Percentiles rank a stretch among this genome's conserved stretches.
These are phyloP conservation scores for Penicillium lagena DNA, from an alignment of 495 filamentous ascomycete genomes.

Conservation along the genomic window DNA sequence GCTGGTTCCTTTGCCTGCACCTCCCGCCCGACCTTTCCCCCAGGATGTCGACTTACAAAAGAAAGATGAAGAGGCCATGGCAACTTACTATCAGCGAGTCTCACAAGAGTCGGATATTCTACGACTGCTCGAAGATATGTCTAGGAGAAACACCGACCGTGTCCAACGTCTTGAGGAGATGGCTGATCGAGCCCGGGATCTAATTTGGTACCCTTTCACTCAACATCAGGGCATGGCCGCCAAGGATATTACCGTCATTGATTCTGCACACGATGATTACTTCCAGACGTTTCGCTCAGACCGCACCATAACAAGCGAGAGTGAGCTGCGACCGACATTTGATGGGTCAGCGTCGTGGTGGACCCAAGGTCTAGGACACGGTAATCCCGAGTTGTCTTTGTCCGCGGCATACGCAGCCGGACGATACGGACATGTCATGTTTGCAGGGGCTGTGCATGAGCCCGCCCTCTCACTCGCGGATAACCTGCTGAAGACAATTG, in stretches of 20 bases:
- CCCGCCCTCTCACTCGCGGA: conserved; percentile 62
- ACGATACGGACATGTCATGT: conserved; percentile 83
- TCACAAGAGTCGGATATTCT: conserved; percentile 28
- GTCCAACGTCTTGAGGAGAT: conserved; percentile 52
- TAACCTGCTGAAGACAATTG: conserved; percentile 45
- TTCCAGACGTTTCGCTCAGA: conserved; percentile 52
- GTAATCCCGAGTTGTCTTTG: conserved; percentile 57
- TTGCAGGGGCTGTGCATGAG: conserved; percentile 64
- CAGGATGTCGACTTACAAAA: conserved; percentile 22
- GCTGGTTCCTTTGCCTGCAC: conserved; percentile 44
- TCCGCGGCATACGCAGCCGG: conserved; percentile 72
- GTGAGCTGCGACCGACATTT: conserved; percentile 52
- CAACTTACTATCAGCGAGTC: conserved; percentile 46
- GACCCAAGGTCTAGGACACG: conserved; percentile 78
- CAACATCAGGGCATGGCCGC: conserved; percentile 58
- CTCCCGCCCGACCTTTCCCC: conserved; percentile 35
- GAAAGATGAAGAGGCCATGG: conserved; percentile 49
- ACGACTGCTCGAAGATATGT: conserved; percentile 40
- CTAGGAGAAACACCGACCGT: conserved; percentile 40
- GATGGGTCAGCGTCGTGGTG: conserved; percentile 82
- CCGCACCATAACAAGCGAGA: conserved; percentile 1
- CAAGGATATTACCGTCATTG: conserved; percentile 59
- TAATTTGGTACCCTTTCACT: conserved; percentile 79
- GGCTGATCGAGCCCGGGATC: conserved; percentile 45
- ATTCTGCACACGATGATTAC: conserved; percentile 68